phyloP scores from a whole-genome alignment of 2,329 filamentous ascomycete genomes.

The Davidsoniella australis region DNA sequence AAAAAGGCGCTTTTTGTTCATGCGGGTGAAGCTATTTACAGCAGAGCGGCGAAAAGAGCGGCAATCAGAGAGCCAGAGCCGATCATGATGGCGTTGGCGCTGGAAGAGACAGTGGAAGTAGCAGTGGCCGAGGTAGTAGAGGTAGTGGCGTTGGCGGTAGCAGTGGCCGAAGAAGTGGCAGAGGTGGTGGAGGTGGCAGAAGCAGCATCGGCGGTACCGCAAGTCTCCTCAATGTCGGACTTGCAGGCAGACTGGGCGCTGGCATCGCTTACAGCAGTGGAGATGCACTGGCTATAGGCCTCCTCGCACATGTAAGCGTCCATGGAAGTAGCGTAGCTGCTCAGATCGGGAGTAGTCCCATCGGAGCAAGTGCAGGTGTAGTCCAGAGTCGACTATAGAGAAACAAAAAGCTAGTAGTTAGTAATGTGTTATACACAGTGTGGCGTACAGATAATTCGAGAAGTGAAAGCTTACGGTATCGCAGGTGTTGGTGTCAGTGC shows the following conservation, averaged over 20 bases:
- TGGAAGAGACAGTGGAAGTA: slow-evolving; percentile 13
- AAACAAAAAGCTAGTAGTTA: slow-evolving; percentile 6
- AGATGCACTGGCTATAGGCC: slow-evolving; percentile 32
- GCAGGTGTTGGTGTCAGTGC: slow-evolving; percentile 27
- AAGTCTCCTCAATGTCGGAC: slow-evolving; percentile 28
- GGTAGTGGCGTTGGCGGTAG: slow-evolving; percentile 15
- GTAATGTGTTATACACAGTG: neutral
- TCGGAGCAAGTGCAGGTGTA: slow-evolving; percentile 32
- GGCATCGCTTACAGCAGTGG: slow-evolving; percentile 24
- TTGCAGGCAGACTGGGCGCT: slow-evolving; percentile 31
- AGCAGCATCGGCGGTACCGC: slow-evolving; percentile 24
- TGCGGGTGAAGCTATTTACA: slow-evolving; percentile 1
- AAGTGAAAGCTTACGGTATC: slow-evolving; percentile 23
- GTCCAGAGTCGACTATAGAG: slow-evolving; percentile 23
- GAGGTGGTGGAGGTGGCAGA: slow-evolving; percentile 15
- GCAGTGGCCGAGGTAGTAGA: slow-evolving; percentile 10
- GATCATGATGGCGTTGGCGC: slow-evolving; percentile 13
- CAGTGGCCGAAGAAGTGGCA: slow-evolving; percentile 15
- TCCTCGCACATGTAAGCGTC: slow-evolving; percentile 34
- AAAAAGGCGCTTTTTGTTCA: neutral
- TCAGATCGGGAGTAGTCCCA: slow-evolving; percentile 31
- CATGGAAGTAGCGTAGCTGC: slow-evolving; percentile 36
- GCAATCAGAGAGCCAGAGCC: slow-evolving; percentile 24
- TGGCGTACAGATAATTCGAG: neutral
- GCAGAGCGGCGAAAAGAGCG: slow-evolving; percentile 17